Base-by-base conservation (phyloP, 345 rosid species). In the Dipteronia sinensis region DNA sequence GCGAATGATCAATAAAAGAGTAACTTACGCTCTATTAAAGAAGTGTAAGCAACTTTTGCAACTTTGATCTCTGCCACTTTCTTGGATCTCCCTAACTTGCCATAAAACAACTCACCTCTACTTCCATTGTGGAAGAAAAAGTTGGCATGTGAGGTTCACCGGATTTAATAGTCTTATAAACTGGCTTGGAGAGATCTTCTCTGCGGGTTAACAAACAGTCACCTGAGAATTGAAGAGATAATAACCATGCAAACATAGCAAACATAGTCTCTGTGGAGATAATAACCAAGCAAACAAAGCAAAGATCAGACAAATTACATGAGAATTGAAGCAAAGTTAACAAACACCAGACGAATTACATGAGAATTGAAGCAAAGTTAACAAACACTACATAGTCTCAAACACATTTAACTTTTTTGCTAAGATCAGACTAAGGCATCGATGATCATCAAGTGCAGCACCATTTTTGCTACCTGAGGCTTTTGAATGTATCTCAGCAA, bases 1-100 rank as follows among this genome's bases (percentile, higher is more conserved):
- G 12, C 12, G 7, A 40, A 40, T 6, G 44, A 40, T 40, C 44
- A 44, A 44, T 44, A 44, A 44, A 67, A 2, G 23, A 46, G 7
- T 12, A 38, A 71, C 81, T 66, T 77, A 77, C 82, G n/a, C 25
- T 80, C 71, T 20, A 25, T 67, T 11, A 83, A 69, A 63, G n/a
- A 31, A 25, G 71, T 64, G 74, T 71, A 86, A n/a, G n/a, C n/a
- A n/a, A n/a, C n/a, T n/a, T n/a, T n/a, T n/a, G n/a, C n/a, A n/a
- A n/a, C n/a, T n/a, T n/a, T n/a, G n/a, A n/a, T n/a, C n/a, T n/a
- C 83, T 8, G 86, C 86, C 63, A 44, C 71, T 61, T 83, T 86
- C 76, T 81, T 86, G 64, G 85, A 76, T 63, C 73, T 79, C 31
- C 69, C 78, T 46, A 49, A 74, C 51, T 67, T 34, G 2, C 86